These are phyloP conservation scores for Cucumis sativus DNA, from an alignment of 306 rosid genomes.

Conservation along the genomic window Cucumber_9930_V3 NC_026658.2:10476001-10476500, in stretches of 20 bases:
- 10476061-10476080: constrained; percentile 4
- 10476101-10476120: not conserved
- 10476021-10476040: constrained; percentile 7
- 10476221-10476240: not conserved
- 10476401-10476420: too few relatives aligned
- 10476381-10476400: too few relatives aligned
- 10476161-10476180: not conserved
- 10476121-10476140: not conserved
- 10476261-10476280: not conserved
- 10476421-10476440: too few relatives aligned
- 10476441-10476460: too few relatives aligned
- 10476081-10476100: not conserved
- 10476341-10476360: too few relatives aligned
- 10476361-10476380: too few relatives aligned
- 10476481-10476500: too few relatives aligned
- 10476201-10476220: not conserved
- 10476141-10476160: not conserved
- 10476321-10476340: not conserved
- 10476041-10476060: not conserved
- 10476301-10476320: not conserved
- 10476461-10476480: too few relatives aligned
- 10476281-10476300: not conserved
- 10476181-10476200: not conserved
- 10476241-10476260: not conserved
- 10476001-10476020: not conserved